Conservation (phyloP, 1,139 yeast species). For the Geotrichum cucujoidarum region DNA sequence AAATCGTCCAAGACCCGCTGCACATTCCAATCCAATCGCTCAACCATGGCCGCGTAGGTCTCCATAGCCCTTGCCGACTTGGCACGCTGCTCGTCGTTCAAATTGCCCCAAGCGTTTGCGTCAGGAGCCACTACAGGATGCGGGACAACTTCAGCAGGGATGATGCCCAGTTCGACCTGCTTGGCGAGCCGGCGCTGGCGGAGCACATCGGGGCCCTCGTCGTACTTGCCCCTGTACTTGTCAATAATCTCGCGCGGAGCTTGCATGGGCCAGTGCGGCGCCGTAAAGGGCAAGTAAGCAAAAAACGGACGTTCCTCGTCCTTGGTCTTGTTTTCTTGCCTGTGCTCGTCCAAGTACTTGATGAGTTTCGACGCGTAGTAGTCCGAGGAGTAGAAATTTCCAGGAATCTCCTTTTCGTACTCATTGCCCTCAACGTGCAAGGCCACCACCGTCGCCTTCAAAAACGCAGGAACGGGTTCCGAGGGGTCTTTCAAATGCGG, state of each 20-base stretch:
- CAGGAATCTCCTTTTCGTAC: constrained; percentile 26
- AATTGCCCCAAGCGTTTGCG: constrained; percentile 42
- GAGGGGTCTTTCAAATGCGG: constrained; percentile 35
- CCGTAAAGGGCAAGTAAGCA: constrained; percentile 51
- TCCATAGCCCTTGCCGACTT: constrained; percentile 48
- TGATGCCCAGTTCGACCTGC: constrained; percentile 45
- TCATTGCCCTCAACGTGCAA: constrained; percentile 41
- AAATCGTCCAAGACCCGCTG: constrained; percentile 45
- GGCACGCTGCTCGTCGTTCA: constrained; percentile 37
- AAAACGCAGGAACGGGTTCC: constrained; percentile 25
- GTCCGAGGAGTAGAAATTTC: constrained; percentile 46
- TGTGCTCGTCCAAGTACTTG: constrained; percentile 34
- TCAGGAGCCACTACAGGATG: constrained; percentile 45
- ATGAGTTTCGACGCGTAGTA: constrained; percentile 45
- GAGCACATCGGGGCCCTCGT: constrained; percentile 46
- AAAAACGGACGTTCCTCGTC: constrained; percentile 43
- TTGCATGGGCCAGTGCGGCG: constrained; percentile 62
- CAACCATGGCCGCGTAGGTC: constrained; percentile 60
- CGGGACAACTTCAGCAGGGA: constrained; percentile 44
- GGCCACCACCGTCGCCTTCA: constrained; percentile 21
- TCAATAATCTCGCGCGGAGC: constrained; percentile 47
- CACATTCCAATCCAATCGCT: constrained; percentile 45
- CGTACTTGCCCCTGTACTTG: constrained; percentile 48
- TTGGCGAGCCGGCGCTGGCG: constrained; percentile 40
- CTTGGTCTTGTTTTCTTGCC: constrained; percentile 14